Percentiles rank a stretch among this genome's conserved stretches.
Conservation (phyloP, 176 grass and related monocot genomes). For the Typha latifolia region DNA sequence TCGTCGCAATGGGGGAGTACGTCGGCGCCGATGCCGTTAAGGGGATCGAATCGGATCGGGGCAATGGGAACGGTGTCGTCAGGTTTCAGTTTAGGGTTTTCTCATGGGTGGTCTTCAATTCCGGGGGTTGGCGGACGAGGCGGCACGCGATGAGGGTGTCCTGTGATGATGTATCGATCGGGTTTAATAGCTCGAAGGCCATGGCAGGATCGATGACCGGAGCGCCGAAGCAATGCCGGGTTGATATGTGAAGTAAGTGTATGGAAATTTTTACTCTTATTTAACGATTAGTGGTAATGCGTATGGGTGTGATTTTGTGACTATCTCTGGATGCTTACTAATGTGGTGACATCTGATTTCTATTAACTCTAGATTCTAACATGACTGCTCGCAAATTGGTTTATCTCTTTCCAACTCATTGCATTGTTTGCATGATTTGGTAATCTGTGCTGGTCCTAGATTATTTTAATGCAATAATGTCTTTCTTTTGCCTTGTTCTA, state of each 20-base stretch:
- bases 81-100: constrained; percentile 55
- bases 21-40: constrained; percentile 38
- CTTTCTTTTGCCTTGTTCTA: no score
- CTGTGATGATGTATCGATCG: constrained; percentile 53
- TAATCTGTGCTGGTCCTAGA: neutral
- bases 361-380: neutral
- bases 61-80: constrained; percentile 24
- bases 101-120: constrained; percentile 49
- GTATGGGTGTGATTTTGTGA: neutral
- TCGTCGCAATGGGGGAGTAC: constrained; percentile 44
- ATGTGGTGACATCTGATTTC: neutral
- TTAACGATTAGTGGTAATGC: neutral
- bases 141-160: constrained; percentile 49
- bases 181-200: constrained; percentile 39
- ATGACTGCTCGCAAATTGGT: neutral
- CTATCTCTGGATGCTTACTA: neutral
- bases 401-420: neutral
- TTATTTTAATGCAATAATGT: no score
- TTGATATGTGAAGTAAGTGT: constrained; percentile 39
- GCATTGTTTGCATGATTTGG: neutral
- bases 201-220: constrained; percentile 23
- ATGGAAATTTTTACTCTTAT: constrained; percentile 8
- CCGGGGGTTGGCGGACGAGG: constrained; percentile 68
- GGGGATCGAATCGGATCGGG: constrained; percentile 28
- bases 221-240: constrained; percentile 34